phyloP scores from a whole-genome alignment of 208 protist species.

The Wallacemonas sp. region DNA sequence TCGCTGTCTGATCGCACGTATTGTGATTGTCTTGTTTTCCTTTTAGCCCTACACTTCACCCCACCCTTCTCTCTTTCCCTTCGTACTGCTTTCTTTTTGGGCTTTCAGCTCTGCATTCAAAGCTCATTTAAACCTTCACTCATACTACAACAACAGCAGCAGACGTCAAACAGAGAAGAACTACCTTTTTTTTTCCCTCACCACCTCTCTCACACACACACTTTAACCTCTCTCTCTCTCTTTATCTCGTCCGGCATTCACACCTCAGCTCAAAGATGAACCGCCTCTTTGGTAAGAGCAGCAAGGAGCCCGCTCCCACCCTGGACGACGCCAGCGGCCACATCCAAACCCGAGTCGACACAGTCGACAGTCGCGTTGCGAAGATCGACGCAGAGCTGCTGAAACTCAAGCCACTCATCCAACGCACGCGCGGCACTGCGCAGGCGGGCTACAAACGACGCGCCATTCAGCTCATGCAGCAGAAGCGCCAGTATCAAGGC shows the following conservation, averaged over 20 bases:
- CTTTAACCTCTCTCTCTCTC: background rate
- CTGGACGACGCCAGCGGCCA: constrained; percentile 81
- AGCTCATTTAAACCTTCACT: no score
- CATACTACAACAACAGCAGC: no score
- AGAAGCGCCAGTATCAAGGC: constrained; percentile 92
- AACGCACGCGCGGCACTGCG: constrained; percentile 58
- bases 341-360: constrained; percentile 66
- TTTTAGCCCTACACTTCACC: no score
- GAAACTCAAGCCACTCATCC: constrained; percentile 78
- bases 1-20: no score
- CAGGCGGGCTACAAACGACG: constrained; percentile 91
- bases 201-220: background rate
- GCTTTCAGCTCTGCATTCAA: no score
- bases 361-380: constrained; percentile 72
- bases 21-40: no score
- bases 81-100: no score
- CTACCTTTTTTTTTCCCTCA: background rate
- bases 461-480: constrained; percentile 88
- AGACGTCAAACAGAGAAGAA: no score
- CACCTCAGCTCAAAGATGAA: constrained; percentile 54
- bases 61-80: no score
- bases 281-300: constrained; percentile 87
- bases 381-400: constrained; percentile 90
- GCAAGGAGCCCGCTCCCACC: constrained; percentile 74
- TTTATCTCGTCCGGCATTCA: background rate